Evolutionary conservation across 1,139 yeast genomes (phyloP), one percentile per base, ranked within the genome.

Genomic region (Starmera stellimalicola): DNA sequence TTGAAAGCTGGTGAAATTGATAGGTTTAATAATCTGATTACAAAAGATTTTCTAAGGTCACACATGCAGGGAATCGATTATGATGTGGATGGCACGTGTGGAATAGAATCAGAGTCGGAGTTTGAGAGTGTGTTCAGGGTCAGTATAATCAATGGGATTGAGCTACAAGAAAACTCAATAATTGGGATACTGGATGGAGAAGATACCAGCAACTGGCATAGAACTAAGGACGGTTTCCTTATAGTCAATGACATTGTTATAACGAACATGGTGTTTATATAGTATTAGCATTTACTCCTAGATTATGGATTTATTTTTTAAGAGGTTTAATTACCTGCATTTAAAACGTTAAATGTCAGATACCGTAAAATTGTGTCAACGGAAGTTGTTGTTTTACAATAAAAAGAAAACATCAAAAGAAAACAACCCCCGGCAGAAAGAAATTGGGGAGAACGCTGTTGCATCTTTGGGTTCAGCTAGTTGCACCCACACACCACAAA

Each of bases 1-100:
- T 42, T 70, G 20, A 40, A 34, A 7, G 42, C 50, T 1, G 65
- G 62, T 0, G 31, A 47, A 2, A 42, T 68, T 7, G 75, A 69
- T 38, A 32, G 25, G 4, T 20, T 18, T 3, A 45, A 48, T 26
- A 12, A 15, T 2, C 24, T 34, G 3, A 34, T 44, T 24, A 36
- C 37, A 7, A 10, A 6, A 3, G 32, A 26, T 3, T 36, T 33
- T 12, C 25, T 39, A 1, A 9, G 18, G 0, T 7, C 25, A 3
- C 30, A 27, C 14, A 35, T 35, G 9, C 26, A 33, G 6, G 24
- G 18, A 3, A 15, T 34, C 2, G 32, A 20, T 2, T 22, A 32
- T 30, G 38, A 32, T 3, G 18, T 18, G 7, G 37, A 40, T 3
- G 44, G 45, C 0, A 27, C 27, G 1, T 43, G 46, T 14, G 19